Conservation (phyloP, 1,284 basidiomycete genomes). For the Entoloma clypeatum region DNA sequence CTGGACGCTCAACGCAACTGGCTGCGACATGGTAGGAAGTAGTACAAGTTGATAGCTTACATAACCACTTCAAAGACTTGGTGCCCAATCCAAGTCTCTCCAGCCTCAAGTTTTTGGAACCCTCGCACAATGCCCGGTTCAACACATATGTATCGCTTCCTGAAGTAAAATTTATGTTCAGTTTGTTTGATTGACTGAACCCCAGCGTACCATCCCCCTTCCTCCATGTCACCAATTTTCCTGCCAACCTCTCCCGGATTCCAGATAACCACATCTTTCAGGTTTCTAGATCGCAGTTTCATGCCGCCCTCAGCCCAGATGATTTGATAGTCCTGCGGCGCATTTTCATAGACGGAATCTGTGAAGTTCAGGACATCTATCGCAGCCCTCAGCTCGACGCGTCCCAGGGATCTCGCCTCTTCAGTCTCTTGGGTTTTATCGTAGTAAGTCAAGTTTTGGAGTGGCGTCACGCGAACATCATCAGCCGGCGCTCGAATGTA, state of each 20-base stretch:
- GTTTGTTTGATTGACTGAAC: conserved; percentile 2
- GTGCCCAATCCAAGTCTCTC: conserved; percentile 69
- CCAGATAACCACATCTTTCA: conserved; percentile 84
- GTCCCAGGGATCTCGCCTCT: conserved; percentile 45
- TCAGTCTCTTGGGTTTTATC: conserved; percentile 72
- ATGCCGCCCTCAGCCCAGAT: conserved; percentile 57
- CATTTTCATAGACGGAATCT: conserved; percentile 73
- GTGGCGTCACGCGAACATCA: conserved; percentile 53
- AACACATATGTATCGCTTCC: conserved; percentile 80
- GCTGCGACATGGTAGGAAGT: conserved; percentile 13
- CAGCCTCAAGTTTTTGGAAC: conserved; percentile 55
- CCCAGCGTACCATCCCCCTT: conserved; percentile 70
- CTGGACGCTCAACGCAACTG: conserved; percentile 48
- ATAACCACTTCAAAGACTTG: conserved; percentile 55
- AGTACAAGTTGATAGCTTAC: conserved; percentile 10
- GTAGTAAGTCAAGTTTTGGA: conserved; percentile 61
- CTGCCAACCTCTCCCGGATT: conserved; percentile 75
- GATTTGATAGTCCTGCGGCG: conserved; percentile 51
- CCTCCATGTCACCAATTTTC: conserved; percentile 83
- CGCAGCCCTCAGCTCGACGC: conserved; percentile 54
- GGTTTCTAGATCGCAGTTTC: conserved; percentile 53
- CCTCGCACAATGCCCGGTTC: conserved; percentile 82
- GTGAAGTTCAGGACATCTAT: conserved; percentile 67
- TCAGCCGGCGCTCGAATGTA: conserved; percentile 73
- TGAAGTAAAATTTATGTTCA: conserved; percentile 27